Percentiles rank a stretch among this genome's conserved stretches.
These are phyloP conservation scores for Acacia pycnantha DNA, from an alignment of 331 rosid genomes.

Conservation along the genomic window DNA sequence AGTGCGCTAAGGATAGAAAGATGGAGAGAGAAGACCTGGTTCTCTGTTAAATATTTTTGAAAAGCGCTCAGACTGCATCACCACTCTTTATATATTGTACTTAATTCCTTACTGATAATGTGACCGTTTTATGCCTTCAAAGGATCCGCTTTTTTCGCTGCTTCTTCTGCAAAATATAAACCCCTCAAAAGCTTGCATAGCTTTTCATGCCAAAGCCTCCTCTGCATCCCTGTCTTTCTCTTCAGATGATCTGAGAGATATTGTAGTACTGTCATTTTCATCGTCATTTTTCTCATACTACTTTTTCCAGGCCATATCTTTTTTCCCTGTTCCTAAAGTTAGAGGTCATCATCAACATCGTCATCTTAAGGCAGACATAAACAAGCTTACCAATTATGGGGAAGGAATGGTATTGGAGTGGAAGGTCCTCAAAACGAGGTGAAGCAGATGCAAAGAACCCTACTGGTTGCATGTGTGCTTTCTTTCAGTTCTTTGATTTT, in stretches of 20 bases:
- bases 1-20: constrained; percentile 37
- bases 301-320: neutral
- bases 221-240: neutral
- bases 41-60: neutral
- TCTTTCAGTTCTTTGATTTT: constrained; percentile 73
- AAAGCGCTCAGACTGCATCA: constrained; percentile 12
- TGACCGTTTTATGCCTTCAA: constrained; percentile 46
- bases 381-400: constrained; percentile 53
- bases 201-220: constrained; percentile 6
- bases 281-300: constrained; percentile 16
- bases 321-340: constrained; percentile 16
- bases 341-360: neutral
- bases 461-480: constrained; percentile 76
- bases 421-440: constrained; percentile 50
- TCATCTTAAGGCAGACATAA: neutral
- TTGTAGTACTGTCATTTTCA: constrained; percentile 42
- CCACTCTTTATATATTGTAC: constrained; percentile 34
- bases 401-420: constrained; percentile 62
- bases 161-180: constrained; percentile 23
- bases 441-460: constrained; percentile 30
- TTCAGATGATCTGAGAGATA: constrained; percentile 1
- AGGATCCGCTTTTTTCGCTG: constrained; percentile 80
- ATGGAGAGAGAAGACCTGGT: neutral
- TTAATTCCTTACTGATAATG: constrained; percentile 50
- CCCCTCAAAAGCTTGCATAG: constrained; percentile 26